Evolutionary conservation across 2,329 filamentous ascomycete species (phyloP).

Genomic region (Hymenotorrendiella dingleyae): DNA sequence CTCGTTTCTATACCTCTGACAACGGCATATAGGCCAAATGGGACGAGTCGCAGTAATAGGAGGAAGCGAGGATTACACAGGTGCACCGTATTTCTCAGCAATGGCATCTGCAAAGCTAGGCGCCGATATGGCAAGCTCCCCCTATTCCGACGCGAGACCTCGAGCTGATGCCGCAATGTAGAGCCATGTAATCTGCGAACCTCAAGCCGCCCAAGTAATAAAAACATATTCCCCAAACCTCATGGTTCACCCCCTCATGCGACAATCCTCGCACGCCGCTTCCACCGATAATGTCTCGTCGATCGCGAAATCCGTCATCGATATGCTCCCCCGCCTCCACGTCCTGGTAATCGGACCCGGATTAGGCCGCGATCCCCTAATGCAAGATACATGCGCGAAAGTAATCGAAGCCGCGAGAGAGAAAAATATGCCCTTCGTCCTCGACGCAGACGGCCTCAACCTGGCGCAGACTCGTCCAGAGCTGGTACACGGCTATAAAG

Average conservation of each 20-base stretch:
- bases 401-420: conserved; percentile 76
- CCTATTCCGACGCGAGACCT: background rate
- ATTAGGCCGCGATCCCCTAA: conserved; percentile 80
- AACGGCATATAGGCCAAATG: conserved; percentile 64
- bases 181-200: conserved; percentile 95
- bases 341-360: conserved; percentile 91
- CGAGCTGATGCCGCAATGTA: conserved; percentile 29
- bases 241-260: conserved; percentile 97
- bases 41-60: conserved; percentile 91
- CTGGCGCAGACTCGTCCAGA: conserved; percentile 71
- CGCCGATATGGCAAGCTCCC: conserved; percentile 81
- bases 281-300: conserved; percentile 49
- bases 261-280: conserved; percentile 56
- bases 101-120: conserved; percentile 91
- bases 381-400: conserved; percentile 77
- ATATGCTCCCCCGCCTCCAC: conserved; percentile 80
- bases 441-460: conserved; percentile 85
- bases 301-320: conserved; percentile 64
- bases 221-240: conserved; percentile 97
- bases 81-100: conserved; percentile 95
- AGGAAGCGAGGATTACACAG: conserved; percentile 92
- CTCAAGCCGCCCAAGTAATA: conserved; percentile 78
- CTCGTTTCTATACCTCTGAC: background rate
- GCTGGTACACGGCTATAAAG: conserved; percentile 71
- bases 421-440: conserved; percentile 68